Conservation (phyloP, 805 yeast species). For the Allodekkera sacchari region DNA sequence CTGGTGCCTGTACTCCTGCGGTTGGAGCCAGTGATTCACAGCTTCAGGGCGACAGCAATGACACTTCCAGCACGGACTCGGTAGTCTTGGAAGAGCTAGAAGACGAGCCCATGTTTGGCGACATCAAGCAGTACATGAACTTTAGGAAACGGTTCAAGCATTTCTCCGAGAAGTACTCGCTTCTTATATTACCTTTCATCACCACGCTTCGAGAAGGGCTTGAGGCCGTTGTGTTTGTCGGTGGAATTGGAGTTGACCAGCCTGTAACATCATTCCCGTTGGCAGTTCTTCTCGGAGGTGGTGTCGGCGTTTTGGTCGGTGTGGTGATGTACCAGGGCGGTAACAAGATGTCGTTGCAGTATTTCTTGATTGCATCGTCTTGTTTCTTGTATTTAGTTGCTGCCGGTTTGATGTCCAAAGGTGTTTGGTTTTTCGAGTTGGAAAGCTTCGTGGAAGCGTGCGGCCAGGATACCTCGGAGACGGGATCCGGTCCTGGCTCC, state of each 20-base stretch:
- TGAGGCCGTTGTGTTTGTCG: conserved; percentile 86
- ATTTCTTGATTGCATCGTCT: conserved; percentile 66
- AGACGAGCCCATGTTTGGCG: conserved; percentile 13
- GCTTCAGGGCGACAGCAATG: background rate
- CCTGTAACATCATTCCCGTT: conserved; percentile 59
- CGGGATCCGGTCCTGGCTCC: conserved; percentile 90
- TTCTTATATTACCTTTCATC: conserved; percentile 68
- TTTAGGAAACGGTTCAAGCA: conserved; percentile 18
- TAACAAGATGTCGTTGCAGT: conserved; percentile 64
- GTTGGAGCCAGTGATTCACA: too few species aligned
- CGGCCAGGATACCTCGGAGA: conserved; percentile 81
- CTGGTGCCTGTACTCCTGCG: too few species aligned
- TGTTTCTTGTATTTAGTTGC: conserved; percentile 78
- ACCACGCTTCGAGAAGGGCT: conserved; percentile 85
- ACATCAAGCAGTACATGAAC: conserved; percentile 7
- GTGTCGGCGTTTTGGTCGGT: conserved; percentile 58
- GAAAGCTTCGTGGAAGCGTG: conserved; percentile 68
- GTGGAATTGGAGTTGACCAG: conserved; percentile 76
- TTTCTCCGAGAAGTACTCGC: conserved; percentile 54
- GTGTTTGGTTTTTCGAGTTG: conserved; percentile 84
- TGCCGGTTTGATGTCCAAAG: conserved; percentile 79
- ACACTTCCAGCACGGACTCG: conserved; percentile 1
- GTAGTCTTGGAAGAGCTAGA: conserved; percentile 9
- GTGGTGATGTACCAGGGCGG: conserved; percentile 67
- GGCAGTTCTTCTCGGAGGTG: conserved; percentile 51